Evolutionary conservation across 345 rosid genomes (phyloP), one percentile per base, ranked within the genome.

Genomic region (Salix caprea): DNA sequence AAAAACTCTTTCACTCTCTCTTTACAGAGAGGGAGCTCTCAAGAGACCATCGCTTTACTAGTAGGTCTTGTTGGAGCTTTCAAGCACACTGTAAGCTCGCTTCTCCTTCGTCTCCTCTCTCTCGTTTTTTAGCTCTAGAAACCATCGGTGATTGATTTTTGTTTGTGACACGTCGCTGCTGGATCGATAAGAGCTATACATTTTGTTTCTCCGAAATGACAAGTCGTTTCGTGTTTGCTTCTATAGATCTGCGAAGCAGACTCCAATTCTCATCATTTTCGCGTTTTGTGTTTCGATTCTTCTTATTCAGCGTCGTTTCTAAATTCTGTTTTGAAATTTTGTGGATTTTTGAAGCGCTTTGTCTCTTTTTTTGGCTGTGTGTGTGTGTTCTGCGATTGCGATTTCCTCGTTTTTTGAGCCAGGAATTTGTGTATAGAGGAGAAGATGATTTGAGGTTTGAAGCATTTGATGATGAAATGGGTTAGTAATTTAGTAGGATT

Each of bases 231-330:
- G 76, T 73, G 24, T 81, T 82, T 76, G 74, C 71, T 39, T 39
- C 48, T 56, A 30, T 76, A 77, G 88, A 87, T 90, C 85, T 84
- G 79, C 58, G 69, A 37, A 32, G 54, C 69, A 62, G 80, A n/a
- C 71, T 78, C 70, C 62, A 67, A 40, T 80, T 75, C 26, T 15
- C 28, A 10, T 26, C 66, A 23, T 76, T 34, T 62, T 14, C 75
- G 44, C 44, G 5, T 64, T 50, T 48, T 69, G 54, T 36, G 28
- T 2, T 64, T 19, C 42, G 24, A 42, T 66, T 66, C 23, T 4
- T 9, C 28, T 10, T n/a, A 3, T 46, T 46, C 52, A 46, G 19
- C 52, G 52, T 46, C 52, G 52, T n/a, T n/a, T 9, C 64, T 11
- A 58, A 36, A 11, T 73, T 56, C 56, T 21, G 15, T 54, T 44